Evolutionary conservation across 2,329 filamentous ascomycete species (phyloP).

Genomic region (Diaporthe helianthi): DNA sequence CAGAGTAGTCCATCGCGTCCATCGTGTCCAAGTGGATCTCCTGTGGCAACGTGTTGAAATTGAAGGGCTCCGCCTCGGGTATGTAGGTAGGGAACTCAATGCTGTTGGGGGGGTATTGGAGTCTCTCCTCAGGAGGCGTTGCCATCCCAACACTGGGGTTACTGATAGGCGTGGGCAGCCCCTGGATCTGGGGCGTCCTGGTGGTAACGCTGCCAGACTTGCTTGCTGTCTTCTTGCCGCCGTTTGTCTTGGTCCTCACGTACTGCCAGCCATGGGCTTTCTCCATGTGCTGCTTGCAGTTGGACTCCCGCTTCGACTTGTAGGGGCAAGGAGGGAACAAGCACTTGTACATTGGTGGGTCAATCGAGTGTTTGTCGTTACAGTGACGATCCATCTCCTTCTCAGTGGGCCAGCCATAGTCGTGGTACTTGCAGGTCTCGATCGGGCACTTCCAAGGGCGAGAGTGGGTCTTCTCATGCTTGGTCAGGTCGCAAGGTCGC

Average conservation of each 20-base stretch:
- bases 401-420: conserved; percentile 93
- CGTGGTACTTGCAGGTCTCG: conserved; percentile 85
- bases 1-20: conserved; percentile 29
- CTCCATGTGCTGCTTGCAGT: conserved; percentile 99
- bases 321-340: conserved; percentile 85
- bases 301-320: conserved; percentile 93
- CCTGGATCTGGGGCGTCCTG: conserved; percentile 65
- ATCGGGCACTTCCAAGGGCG: conserved; percentile 94
- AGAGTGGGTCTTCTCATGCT: conserved; percentile 97
- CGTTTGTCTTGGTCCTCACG: conserved; percentile 87
- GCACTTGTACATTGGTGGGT: conserved; percentile 84
- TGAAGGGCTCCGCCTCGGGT: conserved; percentile 53
- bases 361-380: conserved; percentile 91
- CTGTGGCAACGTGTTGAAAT: conserved; percentile 47
- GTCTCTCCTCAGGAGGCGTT: conserved; percentile 63
- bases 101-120: conserved; percentile 45
- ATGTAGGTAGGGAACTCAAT: conserved; percentile 59
- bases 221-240: conserved; percentile 57
- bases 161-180: conserved; percentile 68
- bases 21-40: conserved; percentile 49
- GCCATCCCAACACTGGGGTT: conserved; percentile 60
- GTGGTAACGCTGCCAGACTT: conserved; percentile 56
- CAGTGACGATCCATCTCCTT: conserved; percentile 96
- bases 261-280: conserved; percentile 94
- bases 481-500: conserved; percentile 94